Evolutionary conservation across 331 rosid species (phyloP).

Genomic region (Quercus lobata): DNA sequence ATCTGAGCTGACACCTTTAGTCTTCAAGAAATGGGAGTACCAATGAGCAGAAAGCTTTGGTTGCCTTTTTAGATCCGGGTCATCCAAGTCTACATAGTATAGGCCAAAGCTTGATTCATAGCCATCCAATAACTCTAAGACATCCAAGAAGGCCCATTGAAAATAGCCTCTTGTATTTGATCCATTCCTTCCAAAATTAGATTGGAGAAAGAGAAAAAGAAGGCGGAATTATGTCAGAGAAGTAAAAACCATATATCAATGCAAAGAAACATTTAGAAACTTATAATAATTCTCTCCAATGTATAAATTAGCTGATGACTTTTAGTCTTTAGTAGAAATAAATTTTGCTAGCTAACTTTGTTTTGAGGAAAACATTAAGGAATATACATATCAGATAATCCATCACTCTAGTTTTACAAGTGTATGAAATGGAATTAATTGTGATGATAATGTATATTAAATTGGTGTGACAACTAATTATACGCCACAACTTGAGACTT

Average conservation of each 20-base stretch:
- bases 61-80: constrained; percentile 44
- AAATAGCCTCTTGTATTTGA: constrained; percentile 53
- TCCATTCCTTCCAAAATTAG: constrained; percentile 43
- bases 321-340: background rate
- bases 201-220: background rate
- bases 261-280: background rate
- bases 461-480: no score
- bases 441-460: no score
- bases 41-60: constrained; percentile 64
- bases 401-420: background rate
- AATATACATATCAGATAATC: background rate
- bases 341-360: background rate
- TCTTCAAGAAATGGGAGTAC: constrained; percentile 51
- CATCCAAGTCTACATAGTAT: constrained; percentile 38
- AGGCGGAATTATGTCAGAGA: background rate
- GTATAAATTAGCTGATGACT: background rate
- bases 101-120: constrained; percentile 38
- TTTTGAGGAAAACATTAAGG: background rate
- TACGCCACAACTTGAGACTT: no score
- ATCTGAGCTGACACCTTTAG: constrained; percentile 6
- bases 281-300: no score
- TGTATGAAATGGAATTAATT: background rate
- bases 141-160: constrained; percentile 65
- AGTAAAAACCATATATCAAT: background rate
- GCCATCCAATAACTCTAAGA: constrained; percentile 37